Evolutionary conservation across 352 stramenopile species (phyloP).

Genomic region (Globisporangium emineosum): DNA sequence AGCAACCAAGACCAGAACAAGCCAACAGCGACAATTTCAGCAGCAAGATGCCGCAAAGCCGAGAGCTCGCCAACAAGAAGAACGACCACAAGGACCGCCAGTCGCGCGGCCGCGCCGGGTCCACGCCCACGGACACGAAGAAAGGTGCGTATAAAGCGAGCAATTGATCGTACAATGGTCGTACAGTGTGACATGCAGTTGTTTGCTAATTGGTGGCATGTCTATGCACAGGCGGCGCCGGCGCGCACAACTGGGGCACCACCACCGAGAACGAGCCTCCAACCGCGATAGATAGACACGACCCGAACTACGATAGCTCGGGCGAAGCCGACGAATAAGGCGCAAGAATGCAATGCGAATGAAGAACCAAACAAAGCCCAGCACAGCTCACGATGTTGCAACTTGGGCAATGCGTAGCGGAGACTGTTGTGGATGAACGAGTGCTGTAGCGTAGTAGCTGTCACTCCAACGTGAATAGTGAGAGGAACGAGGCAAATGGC

Average conservation of each 20-base stretch:
- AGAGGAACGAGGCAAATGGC: background rate
- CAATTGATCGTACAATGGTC: too few relatives aligned
- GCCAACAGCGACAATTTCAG: slow-evolving; percentile 6
- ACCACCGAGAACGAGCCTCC: slow-evolving; percentile 38
- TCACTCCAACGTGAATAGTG: background rate
- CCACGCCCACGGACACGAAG: slow-evolving; percentile 13
- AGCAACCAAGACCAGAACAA: background rate
- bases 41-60: slow-evolving; percentile 72
- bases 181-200: too few relatives aligned
- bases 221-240: slow-evolving; percentile 59
- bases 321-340: slow-evolving; percentile 32
- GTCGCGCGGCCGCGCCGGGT: slow-evolving; percentile 44
- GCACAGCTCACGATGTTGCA: background rate
- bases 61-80: slow-evolving; percentile 82
- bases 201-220: too few relatives aligned
- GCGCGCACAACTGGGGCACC: slow-evolving; percentile 80
- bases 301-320: slow-evolving; percentile 79
- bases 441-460: background rate
- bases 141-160: slow-evolving; percentile 13
- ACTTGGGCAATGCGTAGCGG: background rate
- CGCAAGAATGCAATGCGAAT: background rate
- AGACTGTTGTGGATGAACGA: background rate
- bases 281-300: slow-evolving; percentile 54
- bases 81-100: slow-evolving; percentile 84
- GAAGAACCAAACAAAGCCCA: background rate